A percentile compares a stretch with the other conserved stretches of the same genome.
Conservation (phyloP, 345 rosid species). For the Ricinus communis region DNA sequence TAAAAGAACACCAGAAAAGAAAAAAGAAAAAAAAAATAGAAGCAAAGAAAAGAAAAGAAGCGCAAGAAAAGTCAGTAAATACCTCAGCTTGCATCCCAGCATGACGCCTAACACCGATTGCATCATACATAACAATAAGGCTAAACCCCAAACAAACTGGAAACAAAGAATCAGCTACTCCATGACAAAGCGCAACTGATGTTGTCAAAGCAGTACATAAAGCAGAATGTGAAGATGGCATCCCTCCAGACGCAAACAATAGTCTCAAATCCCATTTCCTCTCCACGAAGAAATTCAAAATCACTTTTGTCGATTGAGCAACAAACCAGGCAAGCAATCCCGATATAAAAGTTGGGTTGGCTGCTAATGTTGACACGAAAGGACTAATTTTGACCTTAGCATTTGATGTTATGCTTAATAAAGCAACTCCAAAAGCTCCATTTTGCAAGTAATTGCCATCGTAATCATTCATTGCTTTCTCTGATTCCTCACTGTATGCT, state of each 20-base stretch:
- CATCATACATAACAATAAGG: conserved; percentile 93
- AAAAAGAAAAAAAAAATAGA: too few relatives aligned
- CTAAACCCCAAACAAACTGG: conserved; percentile 96
- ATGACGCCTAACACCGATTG: conserved; percentile 91
- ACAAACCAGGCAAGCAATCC: conserved; percentile 71
- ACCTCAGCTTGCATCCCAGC: conserved; percentile 99
- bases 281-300: conserved; percentile 79
- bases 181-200: conserved; percentile 86
- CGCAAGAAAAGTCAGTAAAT: neutral
- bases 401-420: conserved; percentile 62
- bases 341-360: conserved; percentile 86
- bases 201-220: conserved; percentile 89
- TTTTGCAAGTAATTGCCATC: conserved; percentile 36
- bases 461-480: conserved; percentile 25
- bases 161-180: conserved; percentile 82
- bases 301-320: conserved; percentile 71
- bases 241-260: conserved; percentile 78
- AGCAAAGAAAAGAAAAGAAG: too few relatives aligned
- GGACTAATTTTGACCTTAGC: conserved; percentile 80
- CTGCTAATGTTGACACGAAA: conserved; percentile 64
- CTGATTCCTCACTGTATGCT: conserved; percentile 42
- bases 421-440: conserved; percentile 65
- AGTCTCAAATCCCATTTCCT: conserved; percentile 88
- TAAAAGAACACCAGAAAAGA: too few relatives aligned
- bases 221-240: conserved; percentile 96